Conservation (phyloP, 352 stramenopile genomes). For the Phytophthora idaei region DNA sequence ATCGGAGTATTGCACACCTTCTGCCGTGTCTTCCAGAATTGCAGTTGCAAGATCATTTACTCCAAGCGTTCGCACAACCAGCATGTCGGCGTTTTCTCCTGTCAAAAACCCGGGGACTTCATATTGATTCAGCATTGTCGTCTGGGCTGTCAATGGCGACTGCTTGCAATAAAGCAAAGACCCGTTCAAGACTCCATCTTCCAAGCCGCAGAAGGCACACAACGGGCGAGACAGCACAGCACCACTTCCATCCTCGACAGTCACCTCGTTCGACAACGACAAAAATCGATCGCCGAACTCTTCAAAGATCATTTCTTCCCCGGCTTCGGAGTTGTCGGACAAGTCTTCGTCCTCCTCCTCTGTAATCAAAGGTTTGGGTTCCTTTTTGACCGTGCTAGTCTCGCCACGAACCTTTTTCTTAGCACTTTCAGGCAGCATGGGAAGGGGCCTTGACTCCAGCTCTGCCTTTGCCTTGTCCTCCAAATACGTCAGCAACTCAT, state of each 20-base stretch:
- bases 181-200: conserved; percentile 73
- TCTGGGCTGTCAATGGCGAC: conserved; percentile 51
- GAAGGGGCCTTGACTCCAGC: conserved; percentile 53
- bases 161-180: conserved; percentile 52
- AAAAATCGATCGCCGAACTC: conserved; percentile 62
- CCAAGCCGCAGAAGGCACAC: conserved; percentile 66
- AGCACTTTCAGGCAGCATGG: conserved; percentile 49
- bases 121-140: conserved; percentile 53
- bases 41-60: conserved; percentile 32
- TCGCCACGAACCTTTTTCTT: conserved; percentile 33
- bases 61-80: conserved; percentile 29
- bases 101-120: conserved; percentile 54
- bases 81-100: conserved; percentile 28
- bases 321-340: conserved; percentile 42
- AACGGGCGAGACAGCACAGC: conserved; percentile 6
- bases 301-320: conserved; percentile 61
- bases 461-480: conserved; percentile 70
- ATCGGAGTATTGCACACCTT: conserved; percentile 44
- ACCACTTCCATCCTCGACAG: background rate
- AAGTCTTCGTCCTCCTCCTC: conserved; percentile 38
- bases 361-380: conserved; percentile 7
- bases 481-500: conserved; percentile 72
- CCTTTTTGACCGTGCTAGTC: conserved; percentile 11
- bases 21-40: conserved; percentile 40
- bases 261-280: background rate